Evolutionary conservation across 495 filamentous ascomycete genomes (phyloP), one percentile per base, ranked within the genome.

Genomic region (Trichoderma erinaceum): DNA sequence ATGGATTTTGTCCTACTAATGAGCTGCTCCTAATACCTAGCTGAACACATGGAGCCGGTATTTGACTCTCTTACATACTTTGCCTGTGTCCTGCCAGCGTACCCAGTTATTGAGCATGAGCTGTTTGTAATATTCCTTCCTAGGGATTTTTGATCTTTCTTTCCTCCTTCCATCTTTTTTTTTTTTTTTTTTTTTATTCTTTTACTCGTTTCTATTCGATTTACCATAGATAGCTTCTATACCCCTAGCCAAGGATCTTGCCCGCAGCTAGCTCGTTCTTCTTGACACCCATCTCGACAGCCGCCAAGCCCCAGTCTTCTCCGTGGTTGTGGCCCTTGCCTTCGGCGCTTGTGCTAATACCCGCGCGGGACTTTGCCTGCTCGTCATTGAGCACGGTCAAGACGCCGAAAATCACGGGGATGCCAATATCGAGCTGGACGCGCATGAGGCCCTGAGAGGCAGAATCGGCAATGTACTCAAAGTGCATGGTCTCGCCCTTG

Each of bases 401-500:
- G 68, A 99, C 82, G 2, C 95, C 95, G 77, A 99, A 97, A 56
- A 98, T 86, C 63, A 99, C 89, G 25, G 95, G 95, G 38, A 94
- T 84, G 18, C 91, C 91, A 16, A 87, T 85, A 75, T 98, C 94
- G 35, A 98, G 79, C 71, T 95, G 92, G 66, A 99, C 88, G 66
- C 90, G 89, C 95, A 99, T 99, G 70, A 99, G 81, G 12, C 92
- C 95, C 50, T 95, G 90, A 23, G 87, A 90, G 25, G 94, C 92
- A 46, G 91, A 88, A 69, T 96, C 93, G n/a, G 93, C 83, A 69
- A 97, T 97, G 76, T 97, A 97, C 78, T 99, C 93, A 72, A 98
- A 98, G 76, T 99, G 95, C 90, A 96, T 97, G 21, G 95, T 99
- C 75, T 96, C 90, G 71, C 95, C 95, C 81, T 99, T 99, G 77